Conservation (phyloP, 495 filamentous ascomycete genomes). For the Daldinia childiae region DNA sequence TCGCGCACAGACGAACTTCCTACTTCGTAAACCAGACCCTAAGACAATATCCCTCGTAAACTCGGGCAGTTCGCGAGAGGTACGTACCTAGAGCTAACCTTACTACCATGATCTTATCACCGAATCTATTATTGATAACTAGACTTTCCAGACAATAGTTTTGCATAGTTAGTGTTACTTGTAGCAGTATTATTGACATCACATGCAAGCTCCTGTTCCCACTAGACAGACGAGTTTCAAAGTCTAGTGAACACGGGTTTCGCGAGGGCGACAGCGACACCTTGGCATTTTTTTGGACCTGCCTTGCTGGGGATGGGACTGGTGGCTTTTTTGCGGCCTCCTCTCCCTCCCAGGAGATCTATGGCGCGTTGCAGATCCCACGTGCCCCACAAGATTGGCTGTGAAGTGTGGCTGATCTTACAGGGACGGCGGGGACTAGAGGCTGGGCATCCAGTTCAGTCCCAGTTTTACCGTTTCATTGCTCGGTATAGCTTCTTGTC, state of each 20-base stretch:
- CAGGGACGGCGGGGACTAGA: constrained; percentile 17
- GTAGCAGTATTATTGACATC: not conserved
- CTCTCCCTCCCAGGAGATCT: constrained; percentile 30
- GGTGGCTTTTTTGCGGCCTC: constrained; percentile 1
- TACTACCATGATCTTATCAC: not conserved
- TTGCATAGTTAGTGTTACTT: not conserved
- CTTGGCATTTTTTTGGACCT: constrained; percentile 18
- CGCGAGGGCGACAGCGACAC: constrained; percentile 16
- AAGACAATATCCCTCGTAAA: no score
- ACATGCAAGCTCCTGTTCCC: not conserved
- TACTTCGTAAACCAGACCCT: no score
- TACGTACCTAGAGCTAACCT: not conserved
- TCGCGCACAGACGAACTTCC: no score
- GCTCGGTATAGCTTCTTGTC: constrained; percentile 14
- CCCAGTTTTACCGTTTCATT: constrained; percentile 23
- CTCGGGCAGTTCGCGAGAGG: no score
- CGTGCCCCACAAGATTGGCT: constrained; percentile 38
- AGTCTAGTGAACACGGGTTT: constrained; percentile 19
- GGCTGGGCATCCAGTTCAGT: constrained; percentile 16
- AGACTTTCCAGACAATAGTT: not conserved
- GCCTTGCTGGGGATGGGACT: constrained; percentile 13
- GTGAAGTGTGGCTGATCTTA: constrained; percentile 24
- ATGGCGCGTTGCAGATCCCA: constrained; percentile 18
- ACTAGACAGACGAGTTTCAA: not conserved
- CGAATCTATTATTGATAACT: not conserved